A percentile compares a stretch with the other conserved stretches of the same genome.
phyloP scores from a whole-genome alignment of 169 alveolate species.

The Eimeria sp. region DNA sequence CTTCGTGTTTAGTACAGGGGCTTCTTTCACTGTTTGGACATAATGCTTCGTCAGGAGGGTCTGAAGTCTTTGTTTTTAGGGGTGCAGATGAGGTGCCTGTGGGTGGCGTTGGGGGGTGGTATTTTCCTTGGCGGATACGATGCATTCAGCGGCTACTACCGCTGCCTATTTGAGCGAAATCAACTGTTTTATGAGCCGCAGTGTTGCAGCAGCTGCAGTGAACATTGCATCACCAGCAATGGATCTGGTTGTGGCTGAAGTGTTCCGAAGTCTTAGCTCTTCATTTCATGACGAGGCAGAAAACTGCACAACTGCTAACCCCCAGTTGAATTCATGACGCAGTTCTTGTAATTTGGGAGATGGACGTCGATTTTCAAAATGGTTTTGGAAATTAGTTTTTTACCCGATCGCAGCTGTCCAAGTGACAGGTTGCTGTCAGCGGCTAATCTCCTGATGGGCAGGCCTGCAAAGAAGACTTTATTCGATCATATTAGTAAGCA shows the following conservation, averaged over 20 bases:
- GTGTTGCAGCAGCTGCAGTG: slow-evolving; percentile 31
- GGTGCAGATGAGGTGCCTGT: slow-evolving; percentile 57
- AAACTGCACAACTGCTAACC: not conserved
- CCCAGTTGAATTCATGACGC: not conserved
- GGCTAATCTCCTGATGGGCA: not conserved
- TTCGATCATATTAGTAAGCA: not conserved
- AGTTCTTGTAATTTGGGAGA: not conserved
- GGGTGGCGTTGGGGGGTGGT: slow-evolving; percentile 81
- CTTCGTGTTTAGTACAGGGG: slow-evolving; percentile 76
- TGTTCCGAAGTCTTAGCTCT: not conserved
- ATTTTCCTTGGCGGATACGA: slow-evolving; percentile 82
- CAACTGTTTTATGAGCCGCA: slow-evolving; percentile 3
- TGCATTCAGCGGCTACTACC: slow-evolving; percentile 60
- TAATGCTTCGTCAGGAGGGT: slow-evolving; percentile 76
- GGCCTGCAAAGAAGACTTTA: not conserved
- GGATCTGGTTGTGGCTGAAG: not conserved
- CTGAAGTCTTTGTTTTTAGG: slow-evolving; percentile 68
- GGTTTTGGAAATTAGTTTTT: too few relatives aligned
- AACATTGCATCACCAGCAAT: not conserved
- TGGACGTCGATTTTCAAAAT: not conserved
- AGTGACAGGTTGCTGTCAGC: not conserved
- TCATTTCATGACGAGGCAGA: not conserved
- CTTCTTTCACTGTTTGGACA: slow-evolving; percentile 68
- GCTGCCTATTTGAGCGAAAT: slow-evolving; percentile 15
- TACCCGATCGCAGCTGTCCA: too few relatives aligned